Evolutionary conservation across 2,329 filamentous ascomycete species (phyloP).

Genomic region (Colletotrichum salicis): DNA sequence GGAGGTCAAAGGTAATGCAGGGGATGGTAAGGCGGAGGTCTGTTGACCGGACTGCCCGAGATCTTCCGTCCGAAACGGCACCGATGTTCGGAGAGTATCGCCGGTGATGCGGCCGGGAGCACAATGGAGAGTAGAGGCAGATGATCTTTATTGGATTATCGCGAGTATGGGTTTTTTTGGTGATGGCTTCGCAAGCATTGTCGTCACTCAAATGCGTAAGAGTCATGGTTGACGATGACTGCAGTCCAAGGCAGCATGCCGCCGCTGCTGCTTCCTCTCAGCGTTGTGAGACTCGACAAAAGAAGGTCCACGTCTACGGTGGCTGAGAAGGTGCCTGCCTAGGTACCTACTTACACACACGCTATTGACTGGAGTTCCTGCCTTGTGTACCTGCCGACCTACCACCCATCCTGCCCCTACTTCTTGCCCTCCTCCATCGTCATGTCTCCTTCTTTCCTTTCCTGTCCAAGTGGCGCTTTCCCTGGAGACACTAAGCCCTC

Average conservation of each 20-base stretch:
- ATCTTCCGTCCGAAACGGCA: neutral
- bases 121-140: neutral
- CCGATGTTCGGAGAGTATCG: neutral
- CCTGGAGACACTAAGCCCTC: neutral
- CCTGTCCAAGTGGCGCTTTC: neutral
- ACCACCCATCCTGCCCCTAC: neutral
- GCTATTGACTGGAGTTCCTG: too few relatives aligned
- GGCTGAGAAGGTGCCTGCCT: neutral
- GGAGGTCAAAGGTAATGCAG: neutral
- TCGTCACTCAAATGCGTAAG: neutral
- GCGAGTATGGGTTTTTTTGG: neutral
- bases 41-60: neutral
- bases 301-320: neutral
- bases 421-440: neutral
- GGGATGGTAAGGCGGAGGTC: neutral
- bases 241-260: neutral
- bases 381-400: too few relatives aligned
- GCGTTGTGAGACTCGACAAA: neutral
- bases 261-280: neutral
- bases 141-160: neutral
- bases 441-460: neutral
- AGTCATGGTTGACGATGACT: neutral
- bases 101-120: neutral
- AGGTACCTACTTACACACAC: too few relatives aligned
- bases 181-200: neutral